phyloP scores from a whole-genome alignment of 2,329 filamentous ascomycete species.

The Uncinocarpus reesii region DNA sequence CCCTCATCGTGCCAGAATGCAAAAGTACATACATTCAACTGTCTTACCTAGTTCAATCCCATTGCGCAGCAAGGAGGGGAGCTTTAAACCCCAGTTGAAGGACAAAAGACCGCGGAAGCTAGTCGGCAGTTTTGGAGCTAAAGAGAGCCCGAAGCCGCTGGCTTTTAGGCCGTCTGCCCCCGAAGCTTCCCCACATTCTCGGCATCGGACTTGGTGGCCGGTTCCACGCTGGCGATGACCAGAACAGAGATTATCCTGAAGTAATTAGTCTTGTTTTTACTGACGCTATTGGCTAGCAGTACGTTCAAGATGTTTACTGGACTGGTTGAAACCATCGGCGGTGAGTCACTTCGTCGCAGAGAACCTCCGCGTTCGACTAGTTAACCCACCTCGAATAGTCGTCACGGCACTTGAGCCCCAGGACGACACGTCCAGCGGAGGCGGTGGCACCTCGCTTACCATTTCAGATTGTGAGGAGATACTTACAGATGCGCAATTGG shows the following conservation, averaged over 20 bases:
- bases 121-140: background rate
- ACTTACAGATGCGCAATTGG: conserved; percentile 70
- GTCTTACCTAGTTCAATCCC: background rate
- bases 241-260: too few relatives aligned
- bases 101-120: background rate
- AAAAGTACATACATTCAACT: background rate
- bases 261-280: too few relatives aligned
- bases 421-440: conserved; percentile 59
- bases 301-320: conserved; percentile 79
- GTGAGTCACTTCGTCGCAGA: conserved; percentile 44
- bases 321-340: conserved; percentile 84
- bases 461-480: conserved; percentile 68
- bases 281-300: too few relatives aligned
- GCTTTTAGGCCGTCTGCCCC: background rate
- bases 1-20: background rate
- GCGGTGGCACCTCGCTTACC: conserved; percentile 79
- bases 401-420: conserved; percentile 71
- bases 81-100: background rate
- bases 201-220: background rate
- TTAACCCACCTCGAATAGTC: conserved; percentile 36
- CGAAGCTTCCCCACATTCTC: background rate
- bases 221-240: background rate
- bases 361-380: background rate
- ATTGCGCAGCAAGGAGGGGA: background rate
- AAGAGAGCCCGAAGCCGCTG: background rate